Percentiles rank a stretch among this genome's conserved stretches.
Conservation (phyloP, 805 yeast species). For the Torulaspora quercuum region DNA sequence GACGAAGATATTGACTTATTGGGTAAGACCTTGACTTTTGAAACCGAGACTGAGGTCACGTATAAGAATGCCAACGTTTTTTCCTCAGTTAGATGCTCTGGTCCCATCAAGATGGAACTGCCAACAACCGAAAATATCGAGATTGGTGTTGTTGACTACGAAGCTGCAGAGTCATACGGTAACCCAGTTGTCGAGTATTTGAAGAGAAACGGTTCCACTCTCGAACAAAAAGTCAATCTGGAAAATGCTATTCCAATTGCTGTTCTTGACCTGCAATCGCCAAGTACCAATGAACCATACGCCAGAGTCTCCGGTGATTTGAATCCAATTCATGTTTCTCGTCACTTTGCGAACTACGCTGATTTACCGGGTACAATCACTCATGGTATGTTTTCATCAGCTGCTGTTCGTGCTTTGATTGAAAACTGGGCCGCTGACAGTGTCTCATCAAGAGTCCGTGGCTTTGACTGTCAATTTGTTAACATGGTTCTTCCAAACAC, state of each 20-base stretch:
- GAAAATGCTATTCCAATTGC: constrained; percentile 88
- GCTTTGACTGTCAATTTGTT: constrained; percentile 82
- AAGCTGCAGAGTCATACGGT: constrained; percentile 90
- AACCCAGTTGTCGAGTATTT: constrained; percentile 96
- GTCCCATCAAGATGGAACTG: constrained; percentile 81
- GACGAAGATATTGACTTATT: constrained; percentile 64
- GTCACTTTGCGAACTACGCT: constrained; percentile 91
- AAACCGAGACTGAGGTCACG: constrained; percentile 79
- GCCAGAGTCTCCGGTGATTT: constrained; percentile 97
- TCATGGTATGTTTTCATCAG: constrained; percentile 98
- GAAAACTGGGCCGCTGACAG: constrained; percentile 99
- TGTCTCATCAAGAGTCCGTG: constrained; percentile 92
- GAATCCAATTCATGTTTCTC: constrained; percentile 96
- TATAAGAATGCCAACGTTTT: constrained; percentile 74
- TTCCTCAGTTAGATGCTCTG: constrained; percentile 76
- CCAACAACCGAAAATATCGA: constrained; percentile 87
- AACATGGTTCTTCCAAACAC: constrained; percentile 99
- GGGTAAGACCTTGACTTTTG: constrained; percentile 79
- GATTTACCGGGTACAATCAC: constrained; percentile 96
- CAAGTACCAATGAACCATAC: constrained; percentile 93
- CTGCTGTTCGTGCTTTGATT: constrained; percentile 88
- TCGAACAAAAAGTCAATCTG: constrained; percentile 89
- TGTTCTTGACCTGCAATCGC: constrained; percentile 63
- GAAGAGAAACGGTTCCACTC: constrained; percentile 83
- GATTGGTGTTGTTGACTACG: constrained; percentile 79